Base-by-base conservation (phyloP, 345 rosid genomes). In the Acer campestre region DNA sequence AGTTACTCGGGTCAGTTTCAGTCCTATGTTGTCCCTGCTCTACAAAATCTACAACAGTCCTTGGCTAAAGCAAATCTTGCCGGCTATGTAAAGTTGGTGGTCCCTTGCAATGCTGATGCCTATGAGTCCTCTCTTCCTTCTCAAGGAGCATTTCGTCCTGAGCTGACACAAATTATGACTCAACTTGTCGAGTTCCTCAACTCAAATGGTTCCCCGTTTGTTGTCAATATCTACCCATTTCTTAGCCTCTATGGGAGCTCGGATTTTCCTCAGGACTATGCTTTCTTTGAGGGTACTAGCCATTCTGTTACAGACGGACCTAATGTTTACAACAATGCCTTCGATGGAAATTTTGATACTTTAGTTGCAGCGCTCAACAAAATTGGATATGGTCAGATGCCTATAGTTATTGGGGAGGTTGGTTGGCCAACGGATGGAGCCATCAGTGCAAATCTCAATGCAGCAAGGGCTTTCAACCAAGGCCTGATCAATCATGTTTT, bases 371-470 rank as follows among this genome's bases (percentile, higher is more conserved):
- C 99, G 16, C 97, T 96, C 59, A 82, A 82, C 67, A 96, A 86
- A 82, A 77, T 96, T 61, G 99, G 98, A 20, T 96, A 89, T 71
- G 90, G 90, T 74, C 97, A 94, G 79, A 92, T 91, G 94, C 97
- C 97, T 61, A 88, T 96, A 49, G 93, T 94, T 58, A 84, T 96
- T 68, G 99, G 99, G 68, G 98, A 96, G 91, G 88, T 94, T 25
- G 97, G 99, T 53, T 96, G 98, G 99, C 99, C 99, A 51, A 86
- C 94, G 0, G 98, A 96, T 79, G 99, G 98, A 73, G 90, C 94
- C 11, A 6, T 85, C 5, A 88, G 92, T 27, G 99, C 99, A 53
- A 94, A 94, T 74, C 88, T 96, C 76, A 84, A 91, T 0, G 99
- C 97, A 1, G 99, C 98, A 6, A 86, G 89, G 77, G 88, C 86